Evolutionary conservation across 352 stramenopile species (phyloP).

Genomic region (Globisporangium canariense): DNA sequence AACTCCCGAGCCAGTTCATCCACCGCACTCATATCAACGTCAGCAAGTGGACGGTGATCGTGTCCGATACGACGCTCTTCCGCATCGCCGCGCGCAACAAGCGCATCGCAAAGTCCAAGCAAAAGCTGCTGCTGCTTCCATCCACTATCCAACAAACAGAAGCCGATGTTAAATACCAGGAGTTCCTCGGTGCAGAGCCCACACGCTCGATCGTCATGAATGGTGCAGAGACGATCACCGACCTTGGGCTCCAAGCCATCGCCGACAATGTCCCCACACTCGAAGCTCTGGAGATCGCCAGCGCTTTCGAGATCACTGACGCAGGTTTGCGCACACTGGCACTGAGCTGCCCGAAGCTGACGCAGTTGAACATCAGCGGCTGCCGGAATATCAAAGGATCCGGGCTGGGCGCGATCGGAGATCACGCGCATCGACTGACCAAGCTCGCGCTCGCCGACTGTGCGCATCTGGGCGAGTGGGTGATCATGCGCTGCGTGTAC

Average conservation of each 20-base stretch:
- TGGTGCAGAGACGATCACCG: conserved; percentile 63
- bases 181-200: conserved; percentile 11
- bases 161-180: neutral
- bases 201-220: conserved; percentile 56
- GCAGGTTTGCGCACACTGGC: conserved; percentile 48
- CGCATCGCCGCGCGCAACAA: conserved; percentile 64
- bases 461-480: conserved; percentile 59
- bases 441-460: conserved; percentile 55
- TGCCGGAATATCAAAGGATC: conserved; percentile 50
- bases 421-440: conserved; percentile 37
- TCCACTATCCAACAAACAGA: neutral
- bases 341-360: conserved; percentile 41
- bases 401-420: conserved; percentile 59
- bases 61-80: conserved; percentile 56
- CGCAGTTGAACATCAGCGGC: conserved; percentile 46
- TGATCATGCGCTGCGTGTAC: conserved; percentile 66
- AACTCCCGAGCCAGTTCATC: conserved; percentile 65
- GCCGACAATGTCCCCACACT: conserved; percentile 45
- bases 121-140: conserved; percentile 20
- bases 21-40: conserved; percentile 49
- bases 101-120: conserved; percentile 29
- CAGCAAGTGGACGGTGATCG: conserved; percentile 64
- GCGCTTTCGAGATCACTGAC: conserved; percentile 48
- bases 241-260: conserved; percentile 48
- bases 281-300: conserved; percentile 52